These are phyloP conservation scores for Boletus tylopilopsis DNA, from an alignment of 768 basidiomycete species.

Conservation along the genomic window DNA sequence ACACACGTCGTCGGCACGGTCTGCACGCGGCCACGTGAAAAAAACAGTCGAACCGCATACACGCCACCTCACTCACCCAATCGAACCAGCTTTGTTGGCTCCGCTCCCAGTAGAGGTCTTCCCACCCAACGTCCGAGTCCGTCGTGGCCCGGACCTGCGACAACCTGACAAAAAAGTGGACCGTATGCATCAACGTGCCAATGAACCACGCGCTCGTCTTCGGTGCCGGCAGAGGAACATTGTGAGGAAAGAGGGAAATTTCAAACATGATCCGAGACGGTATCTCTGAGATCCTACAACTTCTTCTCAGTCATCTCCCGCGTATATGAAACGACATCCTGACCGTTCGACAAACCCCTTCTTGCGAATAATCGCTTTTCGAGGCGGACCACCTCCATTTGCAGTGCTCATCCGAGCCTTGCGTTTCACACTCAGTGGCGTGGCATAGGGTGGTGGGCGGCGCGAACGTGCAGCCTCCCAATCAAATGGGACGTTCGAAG, in stretches of 20 bases:
- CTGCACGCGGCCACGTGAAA: constrained; percentile 35
- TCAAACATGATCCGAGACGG: constrained; percentile 76
- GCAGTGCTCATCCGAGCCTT: constrained; percentile 38
- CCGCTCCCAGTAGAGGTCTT: constrained; percentile 69
- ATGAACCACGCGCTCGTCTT: constrained; percentile 63
- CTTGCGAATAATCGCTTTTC: constrained; percentile 57
- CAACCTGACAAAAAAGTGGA: constrained; percentile 65
- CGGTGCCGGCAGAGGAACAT: constrained; percentile 67
- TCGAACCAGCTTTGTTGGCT: constrained; percentile 69
- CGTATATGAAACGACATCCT: constrained; percentile 5
- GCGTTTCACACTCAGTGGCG: constrained; percentile 49
- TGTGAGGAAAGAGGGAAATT: constrained; percentile 78
- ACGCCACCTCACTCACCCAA: constrained; percentile 53
- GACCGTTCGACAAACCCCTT: constrained; percentile 64
- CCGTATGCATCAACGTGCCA: constrained; percentile 60
- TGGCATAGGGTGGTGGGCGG: constrained; percentile 68
- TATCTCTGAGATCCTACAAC: constrained; percentile 52
- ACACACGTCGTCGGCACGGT: constrained; percentile 61
- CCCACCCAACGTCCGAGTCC: constrained; percentile 73
- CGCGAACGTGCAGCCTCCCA: constrained; percentile 80
- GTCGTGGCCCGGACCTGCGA: constrained; percentile 52
- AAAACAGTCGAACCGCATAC: constrained; percentile 6
- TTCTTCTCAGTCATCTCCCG: constrained; percentile 14
- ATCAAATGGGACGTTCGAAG: constrained; percentile 76
- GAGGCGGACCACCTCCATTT: constrained; percentile 31